Evolutionary conservation across 805 yeast species (phyloP), one percentile per base, ranked within the genome.

Genomic region (Kurtzmaniella cleridarum): DNA sequence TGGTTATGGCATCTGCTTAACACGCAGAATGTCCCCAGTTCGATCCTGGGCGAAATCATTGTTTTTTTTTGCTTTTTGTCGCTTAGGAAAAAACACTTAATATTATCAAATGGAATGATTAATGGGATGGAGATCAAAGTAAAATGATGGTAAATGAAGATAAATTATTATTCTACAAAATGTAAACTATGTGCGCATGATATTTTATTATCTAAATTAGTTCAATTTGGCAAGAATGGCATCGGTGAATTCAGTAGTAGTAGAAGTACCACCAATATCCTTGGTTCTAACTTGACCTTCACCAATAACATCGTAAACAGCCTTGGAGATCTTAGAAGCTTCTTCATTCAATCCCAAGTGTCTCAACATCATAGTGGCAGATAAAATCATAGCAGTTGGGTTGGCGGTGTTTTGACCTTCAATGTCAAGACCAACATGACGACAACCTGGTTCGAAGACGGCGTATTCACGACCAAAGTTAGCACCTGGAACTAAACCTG

Each of bases 1-100:
- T 23, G 35, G 96, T 89, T 79, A 90, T 90, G 96, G 95, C 96
- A 85, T 86, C 93, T 89, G 96, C 96, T 87, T 90, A 88, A 90
- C 97, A 90, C 96, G 96, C 96, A 88, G 93, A 86, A 86, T 89
- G 96, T 90, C 97, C 96, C 97, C 96, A 89, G 97, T 91, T 91
- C 97, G 96, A 91, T 87, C 97, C 97, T 89, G 97, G 97, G 97
- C 89, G 84, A 81, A 87, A 83, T 88, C 96, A 89, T 51, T 59
- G 59, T 59, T 71, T 69, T 23, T 20, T 23, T 23, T 32, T 17
- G n/a, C n/a, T 20, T 20, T 20, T 20, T 20, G 24, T n/a, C n/a
- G n/a, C n/a, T n/a, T n/a, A n/a, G n/a, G n/a, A n/a, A n/a, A n/a
- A n/a, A n/a, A n/a, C n/a, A n/a, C n/a, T n/a, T n/a, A n/a, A n/a